Conservation (phyloP, 1,284 basidiomycete genomes). For the Irpex sp. region DNA sequence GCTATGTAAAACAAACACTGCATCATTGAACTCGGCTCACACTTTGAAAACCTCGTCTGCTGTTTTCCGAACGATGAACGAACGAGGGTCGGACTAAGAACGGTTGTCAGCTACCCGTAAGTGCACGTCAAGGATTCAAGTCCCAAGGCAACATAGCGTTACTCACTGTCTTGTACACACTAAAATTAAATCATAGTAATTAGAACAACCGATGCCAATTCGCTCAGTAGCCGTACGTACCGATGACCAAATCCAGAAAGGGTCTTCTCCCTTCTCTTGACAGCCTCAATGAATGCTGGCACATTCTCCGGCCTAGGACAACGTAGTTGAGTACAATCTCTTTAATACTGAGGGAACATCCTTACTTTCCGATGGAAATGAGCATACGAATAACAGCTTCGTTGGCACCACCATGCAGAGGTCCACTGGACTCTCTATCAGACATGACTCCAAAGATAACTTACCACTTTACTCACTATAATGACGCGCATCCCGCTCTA, state of each 20-base stretch:
- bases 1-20: background rate
- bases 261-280: conserved; percentile 82
- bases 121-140: background rate
- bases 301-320: conserved; percentile 71
- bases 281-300: conserved; percentile 78
- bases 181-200: conserved; percentile 19
- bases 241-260: conserved; percentile 86
- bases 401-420: conserved; percentile 82
- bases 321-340: background rate
- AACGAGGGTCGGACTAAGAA: conserved; percentile 76
- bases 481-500: conserved; percentile 77
- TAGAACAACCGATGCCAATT: background rate
- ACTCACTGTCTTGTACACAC: conserved; percentile 78
- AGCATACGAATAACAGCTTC: conserved; percentile 91
- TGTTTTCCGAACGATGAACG: conserved; percentile 83
- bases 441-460: background rate
- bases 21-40: conserved; percentile 36
- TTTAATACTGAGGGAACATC: background rate
- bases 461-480: conserved; percentile 58
- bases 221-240: conserved; percentile 27
- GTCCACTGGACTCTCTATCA: conserved; percentile 50
- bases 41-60: conserved; percentile 86
- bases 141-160: background rate
- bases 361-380: conserved; percentile 77
- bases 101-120: too few relatives aligned